phyloP scores from a whole-genome alignment of 2,329 filamentous ascomycete genomes.

The Botrytis porri region DNA sequence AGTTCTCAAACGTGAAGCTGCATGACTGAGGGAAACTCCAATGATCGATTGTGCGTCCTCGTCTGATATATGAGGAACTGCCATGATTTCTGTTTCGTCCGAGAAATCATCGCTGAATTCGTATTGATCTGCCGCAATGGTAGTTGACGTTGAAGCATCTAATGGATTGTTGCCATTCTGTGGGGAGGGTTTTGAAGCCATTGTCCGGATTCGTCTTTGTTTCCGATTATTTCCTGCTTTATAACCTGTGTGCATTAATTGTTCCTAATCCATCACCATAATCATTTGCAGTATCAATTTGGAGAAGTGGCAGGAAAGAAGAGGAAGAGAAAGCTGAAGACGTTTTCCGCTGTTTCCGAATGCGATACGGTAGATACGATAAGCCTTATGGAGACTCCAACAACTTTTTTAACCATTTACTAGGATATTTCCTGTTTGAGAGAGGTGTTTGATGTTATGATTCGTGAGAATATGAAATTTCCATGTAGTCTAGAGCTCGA shows the following conservation, averaged over 20 bases:
- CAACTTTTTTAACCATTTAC: neutral
- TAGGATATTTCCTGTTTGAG: neutral
- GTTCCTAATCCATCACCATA: neutral
- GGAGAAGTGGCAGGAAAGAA: constrained; percentile 12
- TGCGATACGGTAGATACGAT: constrained; percentile 8
- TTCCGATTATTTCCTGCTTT: constrained; percentile 10
- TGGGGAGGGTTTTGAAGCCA: neutral
- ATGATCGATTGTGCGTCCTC: constrained; percentile 59
- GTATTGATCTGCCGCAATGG: constrained; percentile 17
- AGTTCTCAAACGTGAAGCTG: constrained; percentile 54
- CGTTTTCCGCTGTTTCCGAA: constrained; percentile 13
- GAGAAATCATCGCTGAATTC: constrained; percentile 23
- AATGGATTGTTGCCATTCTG: neutral
- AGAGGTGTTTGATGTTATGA: neutral
- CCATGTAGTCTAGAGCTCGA: neutral
- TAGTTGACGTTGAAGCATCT: constrained; percentile 15
- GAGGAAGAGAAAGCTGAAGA: neutral
- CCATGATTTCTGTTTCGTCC: constrained; percentile 30
- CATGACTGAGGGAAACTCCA: constrained; percentile 56
- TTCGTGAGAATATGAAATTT: neutral
- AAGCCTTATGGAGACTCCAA: constrained; percentile 12
- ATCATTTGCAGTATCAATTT: neutral
- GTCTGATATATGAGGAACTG: constrained; percentile 34
- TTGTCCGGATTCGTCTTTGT: constrained; percentile 18
- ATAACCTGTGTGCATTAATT: neutral